A percentile compares a stretch with the other conserved stretches of the same genome.
phyloP scores from a whole-genome alignment of 2,329 filamentous ascomycete species.

The Aureobasidium leucospermi region DNA sequence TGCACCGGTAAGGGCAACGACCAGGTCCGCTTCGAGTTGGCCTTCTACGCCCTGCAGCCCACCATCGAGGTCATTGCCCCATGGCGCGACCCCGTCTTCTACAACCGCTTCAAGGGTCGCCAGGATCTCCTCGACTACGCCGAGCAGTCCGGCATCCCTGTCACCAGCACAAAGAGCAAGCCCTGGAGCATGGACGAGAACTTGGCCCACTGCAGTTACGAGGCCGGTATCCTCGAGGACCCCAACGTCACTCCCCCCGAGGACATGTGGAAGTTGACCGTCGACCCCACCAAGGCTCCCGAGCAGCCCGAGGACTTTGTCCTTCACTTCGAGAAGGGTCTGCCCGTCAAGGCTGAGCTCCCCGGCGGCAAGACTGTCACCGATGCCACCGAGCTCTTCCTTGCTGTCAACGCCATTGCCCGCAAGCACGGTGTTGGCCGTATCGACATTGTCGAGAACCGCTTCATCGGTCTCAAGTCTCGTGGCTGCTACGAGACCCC shows the following conservation, averaged over 20 bases:
- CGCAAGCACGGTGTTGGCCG: constrained; percentile 67
- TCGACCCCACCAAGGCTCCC: constrained; percentile 61
- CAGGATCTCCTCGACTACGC: constrained; percentile 69
- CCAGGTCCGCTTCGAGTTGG: constrained; percentile 59
- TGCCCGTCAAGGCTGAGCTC: constrained; percentile 61
- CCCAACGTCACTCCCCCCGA: constrained; percentile 57
- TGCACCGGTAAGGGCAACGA: constrained; percentile 61
- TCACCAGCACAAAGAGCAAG: constrained; percentile 65
- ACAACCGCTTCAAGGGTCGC: constrained; percentile 62
- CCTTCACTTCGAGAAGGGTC: constrained; percentile 64
- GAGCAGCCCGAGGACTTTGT: constrained; percentile 65
- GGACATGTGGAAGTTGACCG: constrained; percentile 73
- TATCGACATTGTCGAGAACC: constrained; percentile 77
- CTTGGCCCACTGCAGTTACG: constrained; percentile 70
- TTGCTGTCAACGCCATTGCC: constrained; percentile 63
- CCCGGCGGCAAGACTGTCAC: constrained; percentile 54
- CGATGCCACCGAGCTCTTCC: constrained; percentile 65
- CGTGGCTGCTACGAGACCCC: constrained; percentile 73
- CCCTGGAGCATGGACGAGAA: constrained; percentile 65
- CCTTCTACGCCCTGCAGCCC: constrained; percentile 56
- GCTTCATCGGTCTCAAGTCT: constrained; percentile 72
- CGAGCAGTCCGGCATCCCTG: constrained; percentile 58
- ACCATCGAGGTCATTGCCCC: constrained; percentile 67
- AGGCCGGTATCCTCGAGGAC: constrained; percentile 68
- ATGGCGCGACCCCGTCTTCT: constrained; percentile 64